These are phyloP conservation scores for Actinidia polygama DNA, from an alignment of 179 eudicot species.

Conservation along the genomic window DNA sequence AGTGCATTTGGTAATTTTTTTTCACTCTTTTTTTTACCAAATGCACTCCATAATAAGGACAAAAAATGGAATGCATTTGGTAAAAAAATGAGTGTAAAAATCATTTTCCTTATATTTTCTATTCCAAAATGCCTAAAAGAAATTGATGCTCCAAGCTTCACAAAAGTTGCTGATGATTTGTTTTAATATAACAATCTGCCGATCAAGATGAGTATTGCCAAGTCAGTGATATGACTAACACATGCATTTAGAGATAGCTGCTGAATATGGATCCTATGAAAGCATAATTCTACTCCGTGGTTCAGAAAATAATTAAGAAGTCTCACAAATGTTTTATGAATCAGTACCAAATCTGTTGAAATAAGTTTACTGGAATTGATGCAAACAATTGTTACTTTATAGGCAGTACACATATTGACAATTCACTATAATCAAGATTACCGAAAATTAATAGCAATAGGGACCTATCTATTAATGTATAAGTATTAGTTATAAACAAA, in stretches of 20 bases:
- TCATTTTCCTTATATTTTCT: background rate
- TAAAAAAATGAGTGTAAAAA: too few species aligned
- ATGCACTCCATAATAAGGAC: too few species aligned
- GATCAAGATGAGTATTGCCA: background rate
- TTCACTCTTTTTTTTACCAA: too few species aligned
- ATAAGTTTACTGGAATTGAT: background rate
- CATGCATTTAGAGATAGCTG: background rate
- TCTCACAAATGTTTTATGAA: background rate
- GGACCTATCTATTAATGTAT: background rate
- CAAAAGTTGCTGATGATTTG: background rate
- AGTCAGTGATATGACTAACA: conserved; percentile 5
- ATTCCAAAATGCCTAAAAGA: background rate
- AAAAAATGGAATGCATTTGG: too few species aligned
- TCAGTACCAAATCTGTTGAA: background rate
- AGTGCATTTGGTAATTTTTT: too few species aligned
- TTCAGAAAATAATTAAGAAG: background rate
- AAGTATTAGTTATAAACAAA: background rate
- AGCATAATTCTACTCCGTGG: background rate
- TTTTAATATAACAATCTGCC: background rate
- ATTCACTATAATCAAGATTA: background rate
- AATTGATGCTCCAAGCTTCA: background rate
- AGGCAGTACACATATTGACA: too few species aligned
- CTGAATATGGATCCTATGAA: background rate
- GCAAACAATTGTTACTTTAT: background rate
- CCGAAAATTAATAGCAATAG: background rate